A percentile compares a stretch with the other conserved stretches of the same genome.
Evolutionary conservation across 2,329 filamentous ascomycete species (phyloP).

Genomic region (Colletotrichum spaethianum): DNA sequence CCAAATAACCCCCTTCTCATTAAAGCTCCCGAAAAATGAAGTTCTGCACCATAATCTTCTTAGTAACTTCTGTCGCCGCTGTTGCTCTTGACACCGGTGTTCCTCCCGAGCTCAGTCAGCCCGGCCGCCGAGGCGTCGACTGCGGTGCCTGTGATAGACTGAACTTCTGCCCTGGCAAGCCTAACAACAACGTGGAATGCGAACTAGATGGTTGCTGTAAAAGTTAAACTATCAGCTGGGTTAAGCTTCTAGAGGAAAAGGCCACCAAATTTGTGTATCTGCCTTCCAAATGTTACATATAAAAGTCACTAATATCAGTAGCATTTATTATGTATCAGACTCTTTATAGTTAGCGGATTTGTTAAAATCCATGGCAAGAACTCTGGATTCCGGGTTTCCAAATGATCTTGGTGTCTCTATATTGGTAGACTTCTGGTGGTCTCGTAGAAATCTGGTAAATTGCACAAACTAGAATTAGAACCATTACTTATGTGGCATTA

Average conservation of each 20-base stretch:
- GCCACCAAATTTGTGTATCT: too few relatives aligned
- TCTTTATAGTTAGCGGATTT: too few relatives aligned
- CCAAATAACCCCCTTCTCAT: conserved; percentile 15
- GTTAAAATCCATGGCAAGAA: too few relatives aligned
- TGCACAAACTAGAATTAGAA: too few relatives aligned
- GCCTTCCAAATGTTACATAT: too few relatives aligned
- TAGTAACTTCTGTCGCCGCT: conserved; percentile 30
- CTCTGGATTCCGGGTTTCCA: too few relatives aligned
- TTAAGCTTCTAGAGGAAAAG: too few relatives aligned
- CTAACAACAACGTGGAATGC: conserved; percentile 33
- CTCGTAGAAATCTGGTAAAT: too few relatives aligned
- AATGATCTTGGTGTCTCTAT: too few relatives aligned
- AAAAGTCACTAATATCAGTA: too few relatives aligned
- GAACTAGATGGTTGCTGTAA: conserved; percentile 34
- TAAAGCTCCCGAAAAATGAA: conserved; percentile 32
- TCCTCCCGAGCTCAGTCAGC: conserved; percentile 23
- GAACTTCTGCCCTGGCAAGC: conserved; percentile 35
- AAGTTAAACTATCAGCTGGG: not conserved
- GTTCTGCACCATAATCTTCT: conserved; percentile 24
- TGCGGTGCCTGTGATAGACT: conserved; percentile 26
- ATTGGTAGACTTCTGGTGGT: too few relatives aligned
- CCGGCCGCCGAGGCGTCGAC: conserved; percentile 31
- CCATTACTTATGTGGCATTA: not conserved
- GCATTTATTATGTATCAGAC: too few relatives aligned
- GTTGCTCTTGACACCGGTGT: conserved; percentile 30